These are phyloP conservation scores for Suhomyces prunicola DNA, from an alignment of 805 yeast species.

Conservation along the genomic window DNA sequence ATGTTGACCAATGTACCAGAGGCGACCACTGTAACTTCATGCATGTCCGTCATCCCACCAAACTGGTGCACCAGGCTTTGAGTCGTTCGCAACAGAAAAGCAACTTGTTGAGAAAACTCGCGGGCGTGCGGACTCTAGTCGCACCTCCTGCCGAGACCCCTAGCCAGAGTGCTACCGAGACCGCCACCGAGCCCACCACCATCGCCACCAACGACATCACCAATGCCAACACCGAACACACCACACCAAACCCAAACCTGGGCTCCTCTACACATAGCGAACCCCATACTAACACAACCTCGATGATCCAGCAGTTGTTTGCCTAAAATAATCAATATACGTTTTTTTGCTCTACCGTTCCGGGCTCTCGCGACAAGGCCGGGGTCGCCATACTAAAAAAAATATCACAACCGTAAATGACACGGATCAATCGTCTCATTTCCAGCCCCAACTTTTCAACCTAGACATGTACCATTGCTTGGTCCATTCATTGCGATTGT, in stretches of 20 bases:
- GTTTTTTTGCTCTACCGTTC: background rate
- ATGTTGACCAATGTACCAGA: constrained; percentile 61
- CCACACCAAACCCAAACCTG: background rate
- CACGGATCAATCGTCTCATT: background rate
- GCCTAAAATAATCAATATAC: constrained; percentile 6
- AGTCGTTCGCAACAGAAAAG: constrained; percentile 36
- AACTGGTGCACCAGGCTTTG: constrained; percentile 40
- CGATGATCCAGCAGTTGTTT: constrained; percentile 17
- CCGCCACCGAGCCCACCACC: constrained; percentile 4
- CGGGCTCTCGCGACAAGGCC: constrained; percentile 1
- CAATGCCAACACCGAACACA: background rate
- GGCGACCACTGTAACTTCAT: constrained; percentile 85
- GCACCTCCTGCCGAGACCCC: background rate
- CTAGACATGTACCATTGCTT: background rate
- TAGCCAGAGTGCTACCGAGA: constrained; percentile 2
- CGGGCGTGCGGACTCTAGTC: background rate
- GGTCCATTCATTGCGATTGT: background rate
- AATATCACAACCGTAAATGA: background rate
- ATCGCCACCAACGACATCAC: background rate
- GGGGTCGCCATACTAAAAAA: constrained; percentile 1
- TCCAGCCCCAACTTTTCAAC: background rate
- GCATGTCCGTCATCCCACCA: constrained; percentile 64
- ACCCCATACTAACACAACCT: constrained; percentile 7
- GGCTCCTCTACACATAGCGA: background rate
- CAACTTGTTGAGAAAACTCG: constrained; percentile 12